Conservation (phyloP, 2,329 filamentous ascomycete genomes). For the Trichoderma guizhouense region DNA sequence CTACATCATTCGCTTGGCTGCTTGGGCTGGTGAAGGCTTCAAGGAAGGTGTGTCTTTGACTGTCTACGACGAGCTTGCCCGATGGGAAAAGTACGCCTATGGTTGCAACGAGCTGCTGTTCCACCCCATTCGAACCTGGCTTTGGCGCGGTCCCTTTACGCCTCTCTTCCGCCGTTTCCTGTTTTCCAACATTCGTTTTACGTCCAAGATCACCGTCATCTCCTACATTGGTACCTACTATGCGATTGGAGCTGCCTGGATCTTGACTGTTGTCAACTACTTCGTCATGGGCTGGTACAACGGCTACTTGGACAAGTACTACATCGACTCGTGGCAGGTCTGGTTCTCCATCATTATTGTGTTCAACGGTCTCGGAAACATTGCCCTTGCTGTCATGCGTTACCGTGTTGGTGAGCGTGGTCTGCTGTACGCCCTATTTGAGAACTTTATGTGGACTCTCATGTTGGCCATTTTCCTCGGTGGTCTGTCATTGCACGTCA, state of each 20-base stretch:
- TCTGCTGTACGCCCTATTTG: conserved; percentile 54
- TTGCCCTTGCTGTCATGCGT: conserved; percentile 68
- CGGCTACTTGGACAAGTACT: conserved; percentile 75
- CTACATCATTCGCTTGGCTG: conserved; percentile 69
- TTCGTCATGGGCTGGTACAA: conserved; percentile 75
- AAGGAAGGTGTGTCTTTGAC: conserved; percentile 81
- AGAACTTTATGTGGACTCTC: conserved; percentile 72
- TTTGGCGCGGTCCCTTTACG: conserved; percentile 71
- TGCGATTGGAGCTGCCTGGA: conserved; percentile 72
- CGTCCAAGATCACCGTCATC: conserved; percentile 71
- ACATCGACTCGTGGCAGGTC: conserved; percentile 73
- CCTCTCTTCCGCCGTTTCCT: conserved; percentile 73
- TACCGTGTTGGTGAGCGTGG: conserved; percentile 65
- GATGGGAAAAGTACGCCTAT: conserved; percentile 86
- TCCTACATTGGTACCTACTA: conserved; percentile 80
- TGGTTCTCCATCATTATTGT: conserved; percentile 79
- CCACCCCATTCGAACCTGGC: conserved; percentile 71
- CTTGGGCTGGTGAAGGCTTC: conserved; percentile 73
- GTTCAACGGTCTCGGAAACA: conserved; percentile 71
- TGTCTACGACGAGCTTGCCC: conserved; percentile 78
- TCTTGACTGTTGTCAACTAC: conserved; percentile 71
- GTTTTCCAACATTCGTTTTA: conserved; percentile 68
- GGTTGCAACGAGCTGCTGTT: conserved; percentile 81
- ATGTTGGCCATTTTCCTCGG: conserved; percentile 78
- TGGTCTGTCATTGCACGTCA: conserved; percentile 76